phyloP scores from a whole-genome alignment of 768 basidiomycete genomes.

The Tricholoma sp. region DNA sequence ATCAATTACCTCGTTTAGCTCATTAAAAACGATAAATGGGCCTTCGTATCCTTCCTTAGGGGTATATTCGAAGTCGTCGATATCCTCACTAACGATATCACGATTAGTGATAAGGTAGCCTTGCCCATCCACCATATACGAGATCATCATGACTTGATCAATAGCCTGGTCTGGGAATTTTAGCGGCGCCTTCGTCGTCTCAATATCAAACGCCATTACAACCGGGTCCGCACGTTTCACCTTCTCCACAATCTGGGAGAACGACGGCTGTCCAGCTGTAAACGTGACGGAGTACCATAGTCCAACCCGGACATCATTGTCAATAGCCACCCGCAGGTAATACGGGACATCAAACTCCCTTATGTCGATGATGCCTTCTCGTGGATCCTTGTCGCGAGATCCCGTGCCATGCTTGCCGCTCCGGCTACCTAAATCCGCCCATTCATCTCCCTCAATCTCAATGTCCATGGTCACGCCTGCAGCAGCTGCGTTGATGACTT shows the following conservation, averaged over 20 bases:
- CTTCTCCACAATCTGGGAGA: conserved; percentile 69
- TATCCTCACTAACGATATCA: conserved; percentile 95
- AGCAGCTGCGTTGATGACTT: conserved; percentile 82
- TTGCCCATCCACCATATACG: conserved; percentile 98
- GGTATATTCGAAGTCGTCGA: conserved; percentile 98
- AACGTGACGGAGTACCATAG: conserved; percentile 95
- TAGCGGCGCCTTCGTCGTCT: conserved; percentile 98
- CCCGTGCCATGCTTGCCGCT: conserved; percentile 24
- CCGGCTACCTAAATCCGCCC: conserved; percentile 39
- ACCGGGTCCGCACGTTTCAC: conserved; percentile 99
- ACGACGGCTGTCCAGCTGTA: conserved; percentile 69
- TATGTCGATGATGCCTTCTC: conserved; percentile 89
- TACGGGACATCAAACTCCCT: conserved; percentile 97
- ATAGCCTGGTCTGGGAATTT: conserved; percentile 96
- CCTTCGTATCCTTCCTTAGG: conserved; percentile 98
- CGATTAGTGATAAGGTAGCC: conserved; percentile 97
- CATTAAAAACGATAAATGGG: conserved; percentile 93
- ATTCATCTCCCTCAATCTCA: conserved; percentile 59
- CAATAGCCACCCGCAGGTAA: conserved; percentile 98
- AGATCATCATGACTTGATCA: conserved; percentile 99
- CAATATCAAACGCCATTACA: conserved; percentile 98
- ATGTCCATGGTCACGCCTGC: conserved; percentile 63
- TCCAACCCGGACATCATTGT: conserved; percentile 95
- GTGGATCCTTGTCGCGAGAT: conserved; percentile 69
- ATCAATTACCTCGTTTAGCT: conserved; percentile 73